Conservation (phyloP, 2,329 filamentous ascomycete genomes). For the Botrytis aclada region DNA sequence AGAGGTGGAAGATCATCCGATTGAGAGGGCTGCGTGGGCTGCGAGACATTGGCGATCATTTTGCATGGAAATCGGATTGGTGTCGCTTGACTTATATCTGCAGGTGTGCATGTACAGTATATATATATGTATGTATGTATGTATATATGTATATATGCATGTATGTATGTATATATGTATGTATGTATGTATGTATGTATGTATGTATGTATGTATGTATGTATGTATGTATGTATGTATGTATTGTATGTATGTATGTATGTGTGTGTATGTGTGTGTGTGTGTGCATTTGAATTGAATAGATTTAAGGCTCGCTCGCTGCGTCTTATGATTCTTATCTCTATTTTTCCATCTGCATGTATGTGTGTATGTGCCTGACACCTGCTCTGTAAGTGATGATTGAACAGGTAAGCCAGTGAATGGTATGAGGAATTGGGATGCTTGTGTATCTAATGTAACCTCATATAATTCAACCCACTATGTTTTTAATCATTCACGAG, state of each 20-base stretch:
- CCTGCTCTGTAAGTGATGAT: background rate
- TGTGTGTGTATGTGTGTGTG: no score
- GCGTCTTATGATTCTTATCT: background rate
- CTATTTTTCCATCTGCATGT: background rate
- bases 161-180: no score
- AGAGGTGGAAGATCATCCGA: background rate
- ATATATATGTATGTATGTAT: no score
- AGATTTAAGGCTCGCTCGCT: background rate
- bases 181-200: no score
- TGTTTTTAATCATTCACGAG: background rate
- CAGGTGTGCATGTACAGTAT: background rate
- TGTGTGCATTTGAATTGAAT: background rate
- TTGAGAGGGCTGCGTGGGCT: background rate
- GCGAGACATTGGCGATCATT: background rate
- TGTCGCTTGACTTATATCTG: background rate
- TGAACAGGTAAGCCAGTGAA: background rate
- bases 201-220: no score
- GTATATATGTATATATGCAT: no score
- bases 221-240: no score
- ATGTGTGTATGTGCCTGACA: background rate
- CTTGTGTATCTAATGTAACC: background rate
- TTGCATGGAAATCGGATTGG: background rate
- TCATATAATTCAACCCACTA: background rate
- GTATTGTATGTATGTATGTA: no score
- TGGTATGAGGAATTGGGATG: background rate